phyloP scores from a whole-genome alignment of 768 basidiomycete species.

The Collybiopsis confluens region DNA sequence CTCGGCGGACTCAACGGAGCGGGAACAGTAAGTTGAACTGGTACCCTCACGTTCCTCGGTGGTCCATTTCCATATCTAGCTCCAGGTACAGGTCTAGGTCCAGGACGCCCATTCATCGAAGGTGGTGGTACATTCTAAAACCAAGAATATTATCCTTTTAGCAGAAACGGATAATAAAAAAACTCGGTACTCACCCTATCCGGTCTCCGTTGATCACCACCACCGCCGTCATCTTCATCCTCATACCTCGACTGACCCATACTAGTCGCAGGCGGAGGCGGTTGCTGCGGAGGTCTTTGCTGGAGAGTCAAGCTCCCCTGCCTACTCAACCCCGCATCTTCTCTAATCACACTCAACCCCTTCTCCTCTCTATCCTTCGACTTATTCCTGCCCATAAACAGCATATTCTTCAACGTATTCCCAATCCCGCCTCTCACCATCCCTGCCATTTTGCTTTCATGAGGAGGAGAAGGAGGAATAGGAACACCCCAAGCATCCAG shows the following conservation, averaged over 20 bases:
- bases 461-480: neutral
- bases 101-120: too few relatives aligned
- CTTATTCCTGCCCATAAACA: neutral
- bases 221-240: slow-evolving; percentile 26
- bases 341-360: slow-evolving; percentile 5
- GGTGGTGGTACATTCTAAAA: too few relatives aligned
- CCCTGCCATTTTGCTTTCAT: neutral
- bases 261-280: too few relatives aligned
- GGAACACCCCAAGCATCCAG: neutral
- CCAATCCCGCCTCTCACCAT: neutral
- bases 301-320: slow-evolving; percentile 3
- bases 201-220: too few relatives aligned
- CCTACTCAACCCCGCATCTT: slow-evolving; percentile 3
- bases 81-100: neutral
- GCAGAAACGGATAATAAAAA: too few relatives aligned
- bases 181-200: too few relatives aligned
- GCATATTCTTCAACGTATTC: neutral
- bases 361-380: neutral
- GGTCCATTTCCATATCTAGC: slow-evolving; percentile 22
- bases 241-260: too few relatives aligned
- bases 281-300: too few relatives aligned
- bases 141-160: too few relatives aligned
- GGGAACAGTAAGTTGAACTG: slow-evolving; percentile 12
- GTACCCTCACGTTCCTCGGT: slow-evolving; percentile 13
- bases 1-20: slow-evolving; percentile 12